Evolutionary conservation across 495 filamentous ascomycete genomes (phyloP).

Genomic region (Sabuloglossum arenarium): DNA sequence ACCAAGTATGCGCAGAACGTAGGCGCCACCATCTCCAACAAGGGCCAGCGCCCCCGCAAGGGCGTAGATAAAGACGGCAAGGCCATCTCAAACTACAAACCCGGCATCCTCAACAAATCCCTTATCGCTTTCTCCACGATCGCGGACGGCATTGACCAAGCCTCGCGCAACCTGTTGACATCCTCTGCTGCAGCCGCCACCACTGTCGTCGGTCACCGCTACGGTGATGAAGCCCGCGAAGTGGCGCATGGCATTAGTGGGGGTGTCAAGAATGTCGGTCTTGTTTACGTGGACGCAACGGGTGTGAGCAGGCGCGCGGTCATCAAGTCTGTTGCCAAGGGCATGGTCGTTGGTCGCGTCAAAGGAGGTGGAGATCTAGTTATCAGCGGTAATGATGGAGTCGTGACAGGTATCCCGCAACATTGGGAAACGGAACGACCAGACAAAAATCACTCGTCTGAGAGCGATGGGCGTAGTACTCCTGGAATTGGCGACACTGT

Average conservation of each 20-base stretch:
- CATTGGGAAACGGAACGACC: neutral
- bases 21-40: conserved; percentile 50
- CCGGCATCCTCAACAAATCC: conserved; percentile 80
- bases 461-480: conserved; percentile 14
- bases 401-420: conserved; percentile 7
- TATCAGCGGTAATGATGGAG: conserved; percentile 57
- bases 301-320: conserved; percentile 77
- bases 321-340: conserved; percentile 83
- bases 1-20: conserved; percentile 68
- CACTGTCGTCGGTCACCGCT: conserved; percentile 62
- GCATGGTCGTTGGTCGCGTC: conserved; percentile 91
- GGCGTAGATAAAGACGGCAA: conserved; percentile 31
- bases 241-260: conserved; percentile 54
- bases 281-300: conserved; percentile 94
- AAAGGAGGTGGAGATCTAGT: conserved; percentile 65
- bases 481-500: conserved; percentile 11
- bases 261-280: conserved; percentile 81
- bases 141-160: conserved; percentile 78
- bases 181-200: conserved; percentile 56
- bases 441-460: neutral
- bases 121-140: conserved; percentile 94
- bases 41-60: conserved; percentile 24
- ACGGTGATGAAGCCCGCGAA: conserved; percentile 62
- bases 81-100: conserved; percentile 49
- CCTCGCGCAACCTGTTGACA: conserved; percentile 50